Percentiles rank a stretch among this genome's conserved stretches.
These are phyloP conservation scores for sweet orange (Citrus sinensis) DNA, from an alignment of 345 rosid species.

Conservation along the genomic window DVS_A1.0 CM039163.1:7513001-7513500, in stretches of 20 bases:
- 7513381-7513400: too few species aligned
- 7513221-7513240: not conserved
- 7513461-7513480: not conserved
- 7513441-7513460: not conserved
- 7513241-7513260: not conserved
- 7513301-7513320: not conserved
- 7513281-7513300: not conserved
- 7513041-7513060: too few species aligned
- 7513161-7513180: not conserved
- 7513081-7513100: too few species aligned
- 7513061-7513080: too few species aligned
- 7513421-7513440: not conserved
- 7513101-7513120: too few species aligned
- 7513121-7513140: not conserved
- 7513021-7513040: too few species aligned
- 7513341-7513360: not conserved
- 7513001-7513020: too few species aligned
- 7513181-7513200: not conserved
- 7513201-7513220: not conserved
- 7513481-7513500: not conserved
- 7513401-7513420: not conserved
- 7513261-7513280: not conserved
- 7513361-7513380: not conserved
- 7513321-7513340: not conserved
- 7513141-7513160: not conserved